Base-by-base conservation (phyloP, 139 green algal species). In the Parachlorella kessleri region DNA sequence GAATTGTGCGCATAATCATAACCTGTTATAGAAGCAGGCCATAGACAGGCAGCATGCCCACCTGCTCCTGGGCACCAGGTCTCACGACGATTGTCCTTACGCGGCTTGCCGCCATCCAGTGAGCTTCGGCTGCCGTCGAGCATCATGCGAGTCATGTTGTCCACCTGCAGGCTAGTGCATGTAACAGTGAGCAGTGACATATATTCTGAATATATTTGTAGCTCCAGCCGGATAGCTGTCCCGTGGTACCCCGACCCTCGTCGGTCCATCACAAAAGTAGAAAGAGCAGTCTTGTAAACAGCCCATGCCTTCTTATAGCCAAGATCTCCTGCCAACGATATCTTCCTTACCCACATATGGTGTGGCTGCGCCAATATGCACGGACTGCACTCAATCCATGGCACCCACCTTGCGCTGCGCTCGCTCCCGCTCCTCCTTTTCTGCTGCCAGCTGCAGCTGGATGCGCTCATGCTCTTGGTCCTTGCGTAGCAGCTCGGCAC, bases 401-500 rank as follows among this genome's bases (percentile, higher is more conserved):
- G 21, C 48, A 59, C 21, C 48, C 48, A 90, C 89, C 86, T 93
- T 87, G 54, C 88, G 87, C 82, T 93, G 85, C 26, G 90, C 93
- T 55, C 93, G 91, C 82, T 94, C 91, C 23, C 91, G 72, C 85
- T 96, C 88, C 55, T 83, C 78, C 80, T 91, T 91, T 81, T 96
- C 92, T 76, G 92, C 86, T 42, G 87, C 87, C 10, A 89, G 86
- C 82, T 93, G 83, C 53, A 94, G 76, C 85, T 92, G 88, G 42
- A 95, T 81, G 7, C 89, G 84, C 79, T 94, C 86, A 59, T 94
- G 93, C 75, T 96, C 91, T 79, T 97, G 93, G 83, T 97, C 93
- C 38, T 84, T 88, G 59, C 91, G 90, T 76, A 97, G 86, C 81
- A 97, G 88, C 82, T 89, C 82, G 8, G 82, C 84, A 6, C 93